phyloP scores from a whole-genome alignment of 441 rosid species.

The Populus hybrid region DNA sequence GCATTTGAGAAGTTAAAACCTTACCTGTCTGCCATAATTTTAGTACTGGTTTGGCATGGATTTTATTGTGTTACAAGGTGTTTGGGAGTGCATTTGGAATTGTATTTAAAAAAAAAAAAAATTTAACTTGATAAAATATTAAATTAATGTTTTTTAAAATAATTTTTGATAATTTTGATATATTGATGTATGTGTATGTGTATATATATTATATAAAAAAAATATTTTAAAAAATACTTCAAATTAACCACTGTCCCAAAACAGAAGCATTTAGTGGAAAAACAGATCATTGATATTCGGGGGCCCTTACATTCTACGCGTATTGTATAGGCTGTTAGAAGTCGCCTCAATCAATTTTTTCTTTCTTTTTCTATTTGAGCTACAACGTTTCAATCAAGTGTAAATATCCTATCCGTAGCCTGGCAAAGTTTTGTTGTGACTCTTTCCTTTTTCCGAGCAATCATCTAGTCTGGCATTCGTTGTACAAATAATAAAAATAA shows the following conservation, averaged over 20 bases:
- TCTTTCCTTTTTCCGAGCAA: background rate
- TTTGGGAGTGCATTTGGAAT: background rate
- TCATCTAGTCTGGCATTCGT: background rate
- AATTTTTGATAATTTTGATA: no score
- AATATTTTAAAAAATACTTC: no score
- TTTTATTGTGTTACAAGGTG: no score
- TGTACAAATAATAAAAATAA: background rate
- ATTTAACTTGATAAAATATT: no score
- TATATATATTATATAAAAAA: no score
- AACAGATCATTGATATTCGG: background rate
- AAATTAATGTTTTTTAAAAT: no score
- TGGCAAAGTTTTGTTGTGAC: background rate
- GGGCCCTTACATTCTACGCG: background rate
- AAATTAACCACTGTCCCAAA: no score
- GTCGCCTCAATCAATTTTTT: background rate
- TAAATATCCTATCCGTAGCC: background rate
- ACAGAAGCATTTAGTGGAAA: background rate
- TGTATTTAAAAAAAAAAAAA: no score
- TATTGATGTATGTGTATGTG: no score
- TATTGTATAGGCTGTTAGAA: background rate
- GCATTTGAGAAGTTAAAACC: background rate
- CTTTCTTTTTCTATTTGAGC: background rate
- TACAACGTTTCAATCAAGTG: background rate
- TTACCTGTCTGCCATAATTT: no score
- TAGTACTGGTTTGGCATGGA: no score